Evolutionary conservation across 306 rosid species (phyloP).

Genomic region (Prunus davidiana): DNA sequence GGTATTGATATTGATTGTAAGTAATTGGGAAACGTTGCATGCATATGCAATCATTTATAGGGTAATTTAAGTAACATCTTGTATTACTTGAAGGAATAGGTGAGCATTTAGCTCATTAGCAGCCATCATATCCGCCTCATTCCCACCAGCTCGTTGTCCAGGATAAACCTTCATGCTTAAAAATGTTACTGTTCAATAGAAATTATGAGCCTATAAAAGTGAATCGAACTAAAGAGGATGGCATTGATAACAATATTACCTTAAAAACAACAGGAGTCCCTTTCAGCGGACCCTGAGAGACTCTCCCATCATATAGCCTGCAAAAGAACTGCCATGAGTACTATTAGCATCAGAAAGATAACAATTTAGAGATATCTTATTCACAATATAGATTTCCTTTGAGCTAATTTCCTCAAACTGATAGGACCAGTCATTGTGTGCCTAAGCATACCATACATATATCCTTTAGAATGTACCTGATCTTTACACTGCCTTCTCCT

Average conservation of each 20-base stretch:
- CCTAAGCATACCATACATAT: background rate
- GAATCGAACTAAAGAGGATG: background rate
- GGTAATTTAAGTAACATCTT: slow-evolving; percentile 9
- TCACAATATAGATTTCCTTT: background rate
- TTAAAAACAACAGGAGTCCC: slow-evolving; percentile 75
- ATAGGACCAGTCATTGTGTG: background rate
- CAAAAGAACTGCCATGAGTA: slow-evolving; percentile 54
- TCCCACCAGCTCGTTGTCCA: slow-evolving; percentile 77
- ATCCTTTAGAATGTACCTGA: slow-evolving; percentile 45
- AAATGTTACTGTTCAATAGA: slow-evolving; percentile 16
- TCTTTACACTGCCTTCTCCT: slow-evolving; percentile 85
- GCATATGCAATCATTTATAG: slow-evolving; percentile 1
- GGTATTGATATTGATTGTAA: slow-evolving; percentile 7
- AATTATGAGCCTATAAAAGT: background rate
- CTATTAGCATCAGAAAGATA: slow-evolving; percentile 40
- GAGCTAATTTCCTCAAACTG: background rate
- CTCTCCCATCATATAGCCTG: slow-evolving; percentile 96
- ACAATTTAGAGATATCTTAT: background rate
- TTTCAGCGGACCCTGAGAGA: slow-evolving; percentile 68
- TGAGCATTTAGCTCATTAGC: slow-evolving; percentile 92
- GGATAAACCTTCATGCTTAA: slow-evolving; percentile 71
- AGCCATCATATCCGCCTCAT: slow-evolving; percentile 94
- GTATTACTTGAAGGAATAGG: slow-evolving; percentile 71
- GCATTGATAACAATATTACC: slow-evolving; percentile 34
- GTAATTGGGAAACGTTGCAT: background rate